These are phyloP conservation scores for Mycena metata DNA, from an alignment of 768 basidiomycete species.

Conservation along the genomic window DNA sequence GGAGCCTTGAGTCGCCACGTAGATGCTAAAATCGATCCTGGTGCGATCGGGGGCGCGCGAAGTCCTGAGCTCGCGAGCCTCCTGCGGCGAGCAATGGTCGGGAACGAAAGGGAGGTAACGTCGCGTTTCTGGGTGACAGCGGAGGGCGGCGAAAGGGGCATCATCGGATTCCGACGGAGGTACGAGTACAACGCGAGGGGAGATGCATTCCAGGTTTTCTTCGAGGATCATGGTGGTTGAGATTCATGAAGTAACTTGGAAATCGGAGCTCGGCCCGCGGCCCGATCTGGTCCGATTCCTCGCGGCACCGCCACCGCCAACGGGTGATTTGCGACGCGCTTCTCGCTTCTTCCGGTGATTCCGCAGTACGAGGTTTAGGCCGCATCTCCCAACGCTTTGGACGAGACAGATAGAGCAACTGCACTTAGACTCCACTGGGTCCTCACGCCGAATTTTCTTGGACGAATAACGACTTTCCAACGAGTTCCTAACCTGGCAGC, in stretches of 20 bases:
- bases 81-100: conserved; percentile 49
- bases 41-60: conserved; percentile 48
- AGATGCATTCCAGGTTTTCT: neutral
- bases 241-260: too few species aligned
- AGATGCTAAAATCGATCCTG: conserved; percentile 54
- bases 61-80: conserved; percentile 52
- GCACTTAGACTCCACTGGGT: neutral
- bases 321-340: too few species aligned
- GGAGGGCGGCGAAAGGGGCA: conserved; percentile 49
- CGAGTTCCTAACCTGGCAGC: too few species aligned
- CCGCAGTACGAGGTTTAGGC: too few species aligned
- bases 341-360: too few species aligned
- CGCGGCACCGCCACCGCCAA: too few species aligned
- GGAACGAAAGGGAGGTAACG: conserved; percentile 58
- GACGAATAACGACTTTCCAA: too few species aligned
- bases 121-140: conserved; percentile 54
- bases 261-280: too few species aligned
- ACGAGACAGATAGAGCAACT: neutral
- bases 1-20: conserved; percentile 40
- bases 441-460: neutral
- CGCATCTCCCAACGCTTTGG: neutral
- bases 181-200: conserved; percentile 51
- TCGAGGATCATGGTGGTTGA: conserved; percentile 6
- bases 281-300: too few species aligned
- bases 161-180: conserved; percentile 55